Percentiles rank a stretch among this genome's conserved stretches.
Conservation (phyloP, 768 basidiomycete species). For the Trametes meyenii region DNA sequence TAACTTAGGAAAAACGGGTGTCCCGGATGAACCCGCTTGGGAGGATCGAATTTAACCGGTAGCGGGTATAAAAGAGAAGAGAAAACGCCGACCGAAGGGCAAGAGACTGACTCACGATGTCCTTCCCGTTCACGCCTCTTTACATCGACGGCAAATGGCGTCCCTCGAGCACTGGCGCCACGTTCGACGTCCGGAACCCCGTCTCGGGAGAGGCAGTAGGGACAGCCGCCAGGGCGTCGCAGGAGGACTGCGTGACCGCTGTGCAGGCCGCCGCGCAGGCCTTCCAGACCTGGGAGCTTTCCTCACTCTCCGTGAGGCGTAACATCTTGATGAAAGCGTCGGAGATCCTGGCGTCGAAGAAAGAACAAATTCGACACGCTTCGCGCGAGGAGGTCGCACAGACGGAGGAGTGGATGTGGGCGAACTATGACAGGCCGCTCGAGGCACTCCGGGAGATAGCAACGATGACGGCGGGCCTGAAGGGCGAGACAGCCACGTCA, state of each 20-base stretch:
- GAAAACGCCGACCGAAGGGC: too few species aligned
- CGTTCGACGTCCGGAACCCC: slow-evolving; percentile 52
- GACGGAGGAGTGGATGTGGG: slow-evolving; percentile 24
- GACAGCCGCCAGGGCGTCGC: slow-evolving; percentile 46
- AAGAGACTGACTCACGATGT: not conserved
- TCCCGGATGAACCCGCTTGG: too few species aligned
- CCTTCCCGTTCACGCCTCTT: slow-evolving; percentile 35
- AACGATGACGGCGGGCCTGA: slow-evolving; percentile 28
- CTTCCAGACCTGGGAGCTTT: slow-evolving; percentile 51
- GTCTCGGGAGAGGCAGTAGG: slow-evolving; percentile 47
- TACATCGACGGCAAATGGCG: slow-evolving; percentile 44
- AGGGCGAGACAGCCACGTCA: slow-evolving; percentile 49
- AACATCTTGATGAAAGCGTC: slow-evolving; percentile 53
- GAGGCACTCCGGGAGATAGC: slow-evolving; percentile 39
- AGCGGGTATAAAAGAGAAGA: too few species aligned
- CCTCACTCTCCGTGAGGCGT: slow-evolving; percentile 39
- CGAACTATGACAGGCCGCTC: slow-evolving; percentile 32
- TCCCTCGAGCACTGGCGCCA: slow-evolving; percentile 39
- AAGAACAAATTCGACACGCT: slow-evolving; percentile 36
- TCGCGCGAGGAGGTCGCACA: slow-evolving; percentile 45
- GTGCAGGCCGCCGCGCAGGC: slow-evolving; percentile 49
- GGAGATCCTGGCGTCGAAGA: slow-evolving; percentile 45
- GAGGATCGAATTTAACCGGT: too few species aligned
- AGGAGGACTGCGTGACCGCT: slow-evolving; percentile 37
- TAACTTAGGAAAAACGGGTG: too few species aligned